Conservation (phyloP, 2,329 filamentous ascomycete species). For the Botrytis fabae region DNA sequence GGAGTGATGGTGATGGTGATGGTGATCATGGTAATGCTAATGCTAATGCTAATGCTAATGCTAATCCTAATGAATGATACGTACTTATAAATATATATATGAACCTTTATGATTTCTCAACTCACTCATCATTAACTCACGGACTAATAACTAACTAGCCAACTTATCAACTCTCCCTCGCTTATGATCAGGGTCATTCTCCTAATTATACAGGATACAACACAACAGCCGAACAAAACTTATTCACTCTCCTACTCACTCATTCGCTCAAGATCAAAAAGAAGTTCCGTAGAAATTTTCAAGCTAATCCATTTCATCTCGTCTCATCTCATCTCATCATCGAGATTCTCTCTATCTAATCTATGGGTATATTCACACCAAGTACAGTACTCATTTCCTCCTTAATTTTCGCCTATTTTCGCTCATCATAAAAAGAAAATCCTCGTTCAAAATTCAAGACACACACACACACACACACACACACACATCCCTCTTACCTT, state of each 20-base stretch:
- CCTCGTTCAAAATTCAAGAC: neutral
- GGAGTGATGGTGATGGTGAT: no score
- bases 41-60: no score
- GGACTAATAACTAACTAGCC: no score
- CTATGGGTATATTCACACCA: neutral
- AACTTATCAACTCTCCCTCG: neutral
- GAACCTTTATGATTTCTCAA: neutral
- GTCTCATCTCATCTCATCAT: neutral
- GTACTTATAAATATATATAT: no score
- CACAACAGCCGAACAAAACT: no score
- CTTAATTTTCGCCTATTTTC: neutral
- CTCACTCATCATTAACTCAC: no score
- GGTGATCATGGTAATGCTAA: no score
- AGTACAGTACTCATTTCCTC: neutral
- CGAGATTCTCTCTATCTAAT: neutral
- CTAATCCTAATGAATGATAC: no score
- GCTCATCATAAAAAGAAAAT: neutral
- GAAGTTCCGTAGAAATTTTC: rapidly evolving
- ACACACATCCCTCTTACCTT: neutral
- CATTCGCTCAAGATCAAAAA: neutral
- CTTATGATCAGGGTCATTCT: neutral
- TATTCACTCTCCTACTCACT: no score
- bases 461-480: neutral
- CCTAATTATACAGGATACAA: neutral
- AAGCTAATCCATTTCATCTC: neutral